phyloP scores from a whole-genome alignment of 805 yeast species.

The Cyberlindnera bimundalis region DNA sequence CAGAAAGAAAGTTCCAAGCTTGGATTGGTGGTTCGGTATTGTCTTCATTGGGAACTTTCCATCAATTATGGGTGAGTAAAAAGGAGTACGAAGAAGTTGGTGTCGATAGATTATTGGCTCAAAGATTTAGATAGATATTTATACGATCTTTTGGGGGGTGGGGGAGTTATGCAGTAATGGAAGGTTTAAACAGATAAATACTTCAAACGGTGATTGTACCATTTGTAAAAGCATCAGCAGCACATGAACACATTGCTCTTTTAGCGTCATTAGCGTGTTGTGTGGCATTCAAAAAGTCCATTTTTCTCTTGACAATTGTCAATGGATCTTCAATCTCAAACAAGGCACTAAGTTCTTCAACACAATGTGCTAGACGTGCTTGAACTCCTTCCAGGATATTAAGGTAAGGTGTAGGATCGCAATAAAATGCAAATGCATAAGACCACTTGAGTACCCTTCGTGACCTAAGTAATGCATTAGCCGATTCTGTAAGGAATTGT shows the following conservation, averaged over 20 bases:
- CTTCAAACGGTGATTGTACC: slow-evolving; percentile 5
- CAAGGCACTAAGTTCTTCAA: slow-evolving; percentile 64
- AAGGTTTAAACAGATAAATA: too few relatives aligned
- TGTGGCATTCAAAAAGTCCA: slow-evolving; percentile 36
- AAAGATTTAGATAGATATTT: slow-evolving; percentile 66
- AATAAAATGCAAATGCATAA: slow-evolving; percentile 72
- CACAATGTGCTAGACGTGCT: slow-evolving; percentile 56
- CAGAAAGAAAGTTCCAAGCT: slow-evolving; percentile 74
- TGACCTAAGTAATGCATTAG: slow-evolving; percentile 59
- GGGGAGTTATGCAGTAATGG: too few relatives aligned
- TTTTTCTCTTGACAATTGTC: slow-evolving; percentile 32
- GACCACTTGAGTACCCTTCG: slow-evolving; percentile 87
- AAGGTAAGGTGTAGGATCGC: slow-evolving; percentile 50
- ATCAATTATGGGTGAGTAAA: slow-evolving; percentile 90
- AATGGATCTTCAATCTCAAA: slow-evolving; percentile 42
- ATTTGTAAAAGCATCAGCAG: slow-evolving; percentile 8
- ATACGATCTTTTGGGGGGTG: too few relatives aligned
- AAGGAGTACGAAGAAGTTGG: slow-evolving; percentile 89
- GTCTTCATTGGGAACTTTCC: slow-evolving; percentile 88
- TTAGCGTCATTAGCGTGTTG: slow-evolving; percentile 35
- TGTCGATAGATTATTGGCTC: slow-evolving; percentile 70
- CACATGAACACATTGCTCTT: slow-evolving; percentile 33
- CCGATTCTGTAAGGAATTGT: slow-evolving; percentile 75
- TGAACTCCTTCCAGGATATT: slow-evolving; percentile 71
- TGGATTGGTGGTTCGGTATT: slow-evolving; percentile 94